Evolutionary conservation across 2,329 filamentous ascomycete species (phyloP).

Genomic region (Xylaria sp.): DNA sequence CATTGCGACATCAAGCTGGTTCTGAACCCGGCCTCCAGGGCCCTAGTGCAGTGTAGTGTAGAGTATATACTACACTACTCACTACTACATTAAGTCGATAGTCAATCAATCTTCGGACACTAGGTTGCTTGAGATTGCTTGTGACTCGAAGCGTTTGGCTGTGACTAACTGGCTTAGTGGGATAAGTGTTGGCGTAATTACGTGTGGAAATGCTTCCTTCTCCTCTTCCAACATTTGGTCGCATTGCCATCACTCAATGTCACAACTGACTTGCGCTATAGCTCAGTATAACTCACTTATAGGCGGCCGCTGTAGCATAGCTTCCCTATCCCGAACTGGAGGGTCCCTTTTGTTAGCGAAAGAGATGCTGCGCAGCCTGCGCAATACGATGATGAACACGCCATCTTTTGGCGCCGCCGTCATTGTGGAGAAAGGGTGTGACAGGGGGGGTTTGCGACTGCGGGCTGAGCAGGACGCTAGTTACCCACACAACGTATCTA

Average conservation of each 20-base stretch:
- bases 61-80: not conserved
- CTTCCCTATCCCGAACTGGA: constrained; percentile 23
- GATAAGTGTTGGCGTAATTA: constrained; percentile 10
- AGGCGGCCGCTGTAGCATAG: constrained; percentile 19
- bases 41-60: constrained; percentile 10
- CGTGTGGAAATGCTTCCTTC: not conserved
- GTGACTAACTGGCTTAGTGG: constrained; percentile 23
- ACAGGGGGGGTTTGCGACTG: constrained; percentile 34
- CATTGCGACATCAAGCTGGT: constrained; percentile 41
- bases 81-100: constrained; percentile 17
- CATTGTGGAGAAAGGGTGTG: constrained; percentile 39
- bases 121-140: constrained; percentile 16
- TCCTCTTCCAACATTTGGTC: constrained; percentile 2
- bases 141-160: constrained; percentile 30
- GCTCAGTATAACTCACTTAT: not conserved
- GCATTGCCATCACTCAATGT: constrained; percentile 28
- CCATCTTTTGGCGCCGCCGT: constrained; percentile 38
- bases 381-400: constrained; percentile 38
- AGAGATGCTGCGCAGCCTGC: constrained; percentile 32
- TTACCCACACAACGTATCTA: constrained; percentile 5
- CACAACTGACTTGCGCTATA: constrained; percentile 11
- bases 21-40: constrained; percentile 17
- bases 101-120: constrained; percentile 27
- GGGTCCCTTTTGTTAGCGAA: constrained; percentile 14
- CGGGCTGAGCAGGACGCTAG: constrained; percentile 19